These are phyloP conservation scores for Colletotrichum chrysophilum DNA, from an alignment of 2,329 filamentous ascomycete genomes.

Conservation along the genomic window DNA sequence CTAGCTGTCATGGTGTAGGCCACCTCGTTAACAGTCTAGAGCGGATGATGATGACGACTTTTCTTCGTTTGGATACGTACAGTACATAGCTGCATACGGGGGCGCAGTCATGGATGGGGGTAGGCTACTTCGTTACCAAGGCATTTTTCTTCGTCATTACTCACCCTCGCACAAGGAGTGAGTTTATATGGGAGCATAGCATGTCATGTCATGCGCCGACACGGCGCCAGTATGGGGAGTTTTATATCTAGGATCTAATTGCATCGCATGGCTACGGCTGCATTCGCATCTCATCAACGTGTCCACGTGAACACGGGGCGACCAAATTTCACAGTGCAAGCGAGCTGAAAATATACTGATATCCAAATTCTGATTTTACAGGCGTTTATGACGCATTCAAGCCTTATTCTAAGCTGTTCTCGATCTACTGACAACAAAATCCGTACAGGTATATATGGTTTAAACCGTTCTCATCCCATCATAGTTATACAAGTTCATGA, in stretches of 20 bases:
- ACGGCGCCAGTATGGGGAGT: not conserved
- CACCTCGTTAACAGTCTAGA: not conserved
- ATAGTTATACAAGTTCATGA: not conserved
- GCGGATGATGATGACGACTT: slow-evolving; percentile 16
- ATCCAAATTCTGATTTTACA: not conserved
- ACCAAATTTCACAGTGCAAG: not conserved
- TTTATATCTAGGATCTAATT: not conserved
- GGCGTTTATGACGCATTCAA: not conserved
- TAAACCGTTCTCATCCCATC: not conserved
- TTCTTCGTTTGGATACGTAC: slow-evolving; percentile 1
- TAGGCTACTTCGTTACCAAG: not conserved
- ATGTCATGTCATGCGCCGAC: not conserved
- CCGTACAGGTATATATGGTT: not conserved
- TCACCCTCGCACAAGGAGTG: not conserved
- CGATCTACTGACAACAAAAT: not conserved
- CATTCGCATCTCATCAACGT: not conserved
- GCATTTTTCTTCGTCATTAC: not conserved
- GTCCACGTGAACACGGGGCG: not conserved
- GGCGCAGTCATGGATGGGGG: not conserved
- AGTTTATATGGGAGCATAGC: not conserved
- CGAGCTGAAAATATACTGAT: not conserved
- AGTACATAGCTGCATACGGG: not conserved
- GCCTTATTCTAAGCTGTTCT: not conserved
- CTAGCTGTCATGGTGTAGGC: not conserved
- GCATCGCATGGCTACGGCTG: slow-evolving; percentile 3